These are phyloP conservation scores for Coemansia guatemalensis DNA, from an alignment of 192 early-diverging fungal species.

Conservation along the genomic window DNA sequence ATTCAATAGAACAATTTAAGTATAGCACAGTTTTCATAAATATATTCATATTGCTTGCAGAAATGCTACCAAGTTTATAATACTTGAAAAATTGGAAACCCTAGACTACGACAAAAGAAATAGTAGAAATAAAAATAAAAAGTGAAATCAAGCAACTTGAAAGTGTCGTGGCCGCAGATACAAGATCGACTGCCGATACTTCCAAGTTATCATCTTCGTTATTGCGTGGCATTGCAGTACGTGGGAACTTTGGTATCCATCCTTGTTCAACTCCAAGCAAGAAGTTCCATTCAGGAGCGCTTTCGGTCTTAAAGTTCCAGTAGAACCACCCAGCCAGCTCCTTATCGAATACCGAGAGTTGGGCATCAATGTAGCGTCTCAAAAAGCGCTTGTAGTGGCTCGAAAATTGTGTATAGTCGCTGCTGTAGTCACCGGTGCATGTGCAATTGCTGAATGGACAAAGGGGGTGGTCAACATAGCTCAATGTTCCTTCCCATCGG, in stretches of 20 bases:
- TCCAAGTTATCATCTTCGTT: constrained; percentile 5
- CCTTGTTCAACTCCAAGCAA: constrained; percentile 64
- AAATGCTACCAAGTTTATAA: not conserved
- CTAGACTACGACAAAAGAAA: not conserved
- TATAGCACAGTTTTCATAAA: too few species aligned
- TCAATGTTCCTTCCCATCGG: constrained; percentile 65
- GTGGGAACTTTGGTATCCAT: constrained; percentile 61
- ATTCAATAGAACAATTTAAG: too few species aligned
- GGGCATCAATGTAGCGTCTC: constrained; percentile 57
- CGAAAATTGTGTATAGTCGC: constrained; percentile 48
- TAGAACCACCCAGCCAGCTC: constrained; percentile 64
- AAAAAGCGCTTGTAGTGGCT: constrained; percentile 60
- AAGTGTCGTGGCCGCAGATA: not conserved
- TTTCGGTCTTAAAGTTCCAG: constrained; percentile 73
- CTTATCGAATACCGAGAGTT: constrained; percentile 62
- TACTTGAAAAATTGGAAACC: not conserved
- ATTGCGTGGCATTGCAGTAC: constrained; percentile 22
- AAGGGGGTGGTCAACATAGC: constrained; percentile 26
- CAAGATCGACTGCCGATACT: constrained; percentile 8
- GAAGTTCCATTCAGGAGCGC: constrained; percentile 73
- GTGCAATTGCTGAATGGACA: constrained; percentile 54
- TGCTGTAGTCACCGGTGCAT: constrained; percentile 57
- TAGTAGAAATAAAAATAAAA: not conserved
- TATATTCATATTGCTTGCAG: too few species aligned
- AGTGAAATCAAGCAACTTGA: not conserved